These are phyloP conservation scores for Nemania sp. DNA, from an alignment of 2,329 filamentous ascomycete genomes.

Conservation along the genomic window DNA sequence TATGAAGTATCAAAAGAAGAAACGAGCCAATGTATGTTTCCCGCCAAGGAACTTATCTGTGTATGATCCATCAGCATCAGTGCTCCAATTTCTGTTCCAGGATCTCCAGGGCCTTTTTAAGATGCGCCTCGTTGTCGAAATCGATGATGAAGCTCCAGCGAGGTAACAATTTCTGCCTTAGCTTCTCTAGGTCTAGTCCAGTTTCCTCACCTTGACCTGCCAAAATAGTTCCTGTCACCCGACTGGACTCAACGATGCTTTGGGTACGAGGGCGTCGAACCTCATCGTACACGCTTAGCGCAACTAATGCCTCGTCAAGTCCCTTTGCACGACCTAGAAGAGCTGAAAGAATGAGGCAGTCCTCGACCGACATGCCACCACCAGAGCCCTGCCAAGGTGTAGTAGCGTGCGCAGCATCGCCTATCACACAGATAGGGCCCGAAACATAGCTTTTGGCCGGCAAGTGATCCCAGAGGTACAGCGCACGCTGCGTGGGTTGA, in stretches of 20 bases:
- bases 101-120: too few species aligned
- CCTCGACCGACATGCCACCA: slow-evolving; percentile 44
- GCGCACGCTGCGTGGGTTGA: slow-evolving; percentile 36
- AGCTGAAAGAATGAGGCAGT: slow-evolving; percentile 40
- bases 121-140: slow-evolving; percentile 28
- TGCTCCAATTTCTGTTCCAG: too few species aligned
- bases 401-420: slow-evolving; percentile 41
- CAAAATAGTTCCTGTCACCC: slow-evolving; percentile 39
- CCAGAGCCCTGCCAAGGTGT: slow-evolving; percentile 43
- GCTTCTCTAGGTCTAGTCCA: slow-evolving; percentile 25
- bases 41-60: too few species aligned
- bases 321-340: slow-evolving; percentile 37
- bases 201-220: slow-evolving; percentile 25
- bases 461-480: slow-evolving; percentile 47
- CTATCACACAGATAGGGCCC: slow-evolving; percentile 39
- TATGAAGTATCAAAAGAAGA: too few species aligned
- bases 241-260: slow-evolving; percentile 44
- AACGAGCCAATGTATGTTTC: too few species aligned
- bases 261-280: slow-evolving; percentile 42
- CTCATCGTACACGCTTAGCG: slow-evolving; percentile 40
- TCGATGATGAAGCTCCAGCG: slow-evolving; percentile 45
- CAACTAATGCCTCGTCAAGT: slow-evolving; percentile 30
- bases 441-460: slow-evolving; percentile 39
- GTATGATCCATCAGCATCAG: too few species aligned
- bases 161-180: slow-evolving; percentile 21